Base-by-base conservation (phyloP, 2,329 filamentous ascomycete species). In the Shiraia sp. region DNA sequence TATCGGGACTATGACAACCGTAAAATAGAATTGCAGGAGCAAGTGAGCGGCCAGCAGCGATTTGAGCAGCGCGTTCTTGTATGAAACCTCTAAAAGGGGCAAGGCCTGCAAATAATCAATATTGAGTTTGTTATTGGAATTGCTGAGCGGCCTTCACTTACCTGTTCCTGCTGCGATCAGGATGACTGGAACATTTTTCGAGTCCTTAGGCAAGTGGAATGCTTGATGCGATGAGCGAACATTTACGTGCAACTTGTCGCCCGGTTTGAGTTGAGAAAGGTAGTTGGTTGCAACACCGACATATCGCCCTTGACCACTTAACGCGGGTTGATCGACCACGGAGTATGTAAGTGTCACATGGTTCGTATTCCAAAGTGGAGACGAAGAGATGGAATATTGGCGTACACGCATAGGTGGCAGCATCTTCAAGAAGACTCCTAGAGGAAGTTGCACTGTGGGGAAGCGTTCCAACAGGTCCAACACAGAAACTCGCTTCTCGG, bases 381-480 rank as follows among this genome's bases (percentile, higher is more conserved):
- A 88, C 0, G 86, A 90, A 0, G 87, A 90, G 59, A 91, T 89
- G 23, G 83, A 88, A 73, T 90, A 90, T 65, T 88, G 85, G n/a
- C 87, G 79, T 27, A 88, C 77, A 19, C 87, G 82, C 83, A 93
- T 88, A 0, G 87, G 85, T 2, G 86, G 86, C 1, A 90, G 78
- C 76, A 90, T 85, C 24, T 77, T 75, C 6, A 93, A 75, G 71
- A 87, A 92, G 13, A 80, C 71, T 3, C 78, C 78, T 16, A 93
- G 77, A 0, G 86, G 77, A 0, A 92, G 67, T 2, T 78, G 69
- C 23, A 87, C 73, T 0, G 74, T 68, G 0, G 62, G 56, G 59
- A 83, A 85, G 9, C 77, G 74, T 57, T 88, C 83, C 1, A 92
- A 76, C 2, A 92, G 73, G 47, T 90, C 85, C 6, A 92, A 74